Evolutionary conservation across 2,329 filamentous ascomycete genomes (phyloP).

Genomic region (Neonectria coccinea): DNA sequence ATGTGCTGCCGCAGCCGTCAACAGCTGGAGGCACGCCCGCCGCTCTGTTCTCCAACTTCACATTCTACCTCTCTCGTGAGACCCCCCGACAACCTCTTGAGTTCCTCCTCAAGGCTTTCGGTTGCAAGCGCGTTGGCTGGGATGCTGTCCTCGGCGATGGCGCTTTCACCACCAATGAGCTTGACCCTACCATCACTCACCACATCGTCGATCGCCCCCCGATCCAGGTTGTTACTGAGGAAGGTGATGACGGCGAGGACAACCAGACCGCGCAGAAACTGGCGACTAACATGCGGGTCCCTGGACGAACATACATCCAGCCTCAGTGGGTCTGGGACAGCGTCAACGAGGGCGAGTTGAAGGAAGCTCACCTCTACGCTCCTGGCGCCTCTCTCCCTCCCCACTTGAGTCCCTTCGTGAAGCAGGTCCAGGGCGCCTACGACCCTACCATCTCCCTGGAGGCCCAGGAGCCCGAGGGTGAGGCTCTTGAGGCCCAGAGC

Average conservation of each 20-base stretch:
- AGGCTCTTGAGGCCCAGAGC: conserved; percentile 79
- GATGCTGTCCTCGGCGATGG: conserved; percentile 90
- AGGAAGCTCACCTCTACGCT: conserved; percentile 87
- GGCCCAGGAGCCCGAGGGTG: conserved; percentile 88
- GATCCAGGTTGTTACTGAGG: conserved; percentile 68
- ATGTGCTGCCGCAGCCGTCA: conserved; percentile 84
- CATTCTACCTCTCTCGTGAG: conserved; percentile 93
- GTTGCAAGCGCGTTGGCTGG: conserved; percentile 96
- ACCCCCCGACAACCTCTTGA: conserved; percentile 91
- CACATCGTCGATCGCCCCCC: conserved; percentile 94
- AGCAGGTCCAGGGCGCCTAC: conserved; percentile 86
- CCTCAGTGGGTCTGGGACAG: conserved; percentile 99
- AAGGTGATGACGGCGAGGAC: conserved; percentile 64
- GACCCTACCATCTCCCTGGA: conserved; percentile 88
- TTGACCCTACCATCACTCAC: conserved; percentile 90
- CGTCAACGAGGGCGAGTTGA: conserved; percentile 89
- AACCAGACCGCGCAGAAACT: conserved; percentile 72
- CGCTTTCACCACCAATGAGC: conserved; percentile 90
- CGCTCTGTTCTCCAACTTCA: conserved; percentile 87
- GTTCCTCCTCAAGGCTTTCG: conserved; percentile 92
- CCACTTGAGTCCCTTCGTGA: conserved; percentile 96
- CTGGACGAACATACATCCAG: conserved; percentile 93
- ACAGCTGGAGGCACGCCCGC: conserved; percentile 74
- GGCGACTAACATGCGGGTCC: conserved; percentile 77
- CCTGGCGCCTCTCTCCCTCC: conserved; percentile 91